Conservation (phyloP, 257 asterid genomes). For the Buddleja alternifolia region DNA sequence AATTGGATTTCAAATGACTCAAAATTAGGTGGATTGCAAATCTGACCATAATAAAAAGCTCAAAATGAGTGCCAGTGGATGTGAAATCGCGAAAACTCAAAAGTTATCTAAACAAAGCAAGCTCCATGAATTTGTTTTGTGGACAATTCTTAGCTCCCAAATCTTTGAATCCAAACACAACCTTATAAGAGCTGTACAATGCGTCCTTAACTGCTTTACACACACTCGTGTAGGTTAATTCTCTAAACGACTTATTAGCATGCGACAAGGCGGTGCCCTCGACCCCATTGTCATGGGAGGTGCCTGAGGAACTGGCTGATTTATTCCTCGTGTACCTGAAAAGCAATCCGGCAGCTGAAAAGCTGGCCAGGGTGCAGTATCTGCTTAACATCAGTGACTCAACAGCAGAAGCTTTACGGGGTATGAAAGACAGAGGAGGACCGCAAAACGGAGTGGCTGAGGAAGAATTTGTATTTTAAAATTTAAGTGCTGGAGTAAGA, state of each 20-base stretch:
- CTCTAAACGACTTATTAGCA: constrained; percentile 87
- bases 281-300: constrained; percentile 81
- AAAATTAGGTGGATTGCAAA: too few relatives aligned
- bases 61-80: too few relatives aligned
- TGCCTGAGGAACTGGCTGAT: constrained; percentile 76
- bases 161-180: too few relatives aligned
- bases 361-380: constrained; percentile 70
- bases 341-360: constrained; percentile 67
- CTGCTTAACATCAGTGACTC: constrained; percentile 82
- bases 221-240: constrained; percentile 64
- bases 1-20: too few relatives aligned
- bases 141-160: too few relatives aligned
- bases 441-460: constrained; percentile 45
- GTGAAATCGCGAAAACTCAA: too few relatives aligned
- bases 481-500: too few relatives aligned
- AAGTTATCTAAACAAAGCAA: too few relatives aligned
- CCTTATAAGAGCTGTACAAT: too few relatives aligned
- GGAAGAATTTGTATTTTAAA: constrained; percentile 81
- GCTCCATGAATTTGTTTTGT: too few relatives aligned
- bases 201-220: constrained; percentile 10
- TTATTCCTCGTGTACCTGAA: constrained; percentile 65
- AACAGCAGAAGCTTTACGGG: constrained; percentile 60
- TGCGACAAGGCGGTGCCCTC: constrained; percentile 96
- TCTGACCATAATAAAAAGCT: too few relatives aligned
- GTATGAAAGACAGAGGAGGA: constrained; percentile 53